Base-by-base conservation (phyloP, 305 asterid genomes). In the Fraxinus sp. region DNA sequence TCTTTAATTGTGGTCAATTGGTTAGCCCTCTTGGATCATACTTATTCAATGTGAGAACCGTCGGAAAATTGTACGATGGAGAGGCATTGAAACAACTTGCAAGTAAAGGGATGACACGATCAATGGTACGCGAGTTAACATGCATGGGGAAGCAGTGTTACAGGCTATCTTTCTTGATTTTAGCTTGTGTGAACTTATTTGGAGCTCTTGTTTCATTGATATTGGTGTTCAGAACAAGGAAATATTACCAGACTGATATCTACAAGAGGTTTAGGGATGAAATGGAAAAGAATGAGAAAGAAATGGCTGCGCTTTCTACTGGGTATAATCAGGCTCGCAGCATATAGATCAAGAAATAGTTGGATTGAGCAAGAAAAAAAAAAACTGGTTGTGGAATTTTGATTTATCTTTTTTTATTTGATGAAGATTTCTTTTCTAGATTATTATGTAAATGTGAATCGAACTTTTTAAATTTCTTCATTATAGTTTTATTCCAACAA, bases 21-120 rank as follows among this genome's bases (percentile, higher is more conserved):
- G 89, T 86, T 18, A 88, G 91, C 79, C 91, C 93, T 10, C 49
- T 88, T 18, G 93, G 90, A 76, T 87, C 91, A 1, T 90, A 90
- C 26, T 33, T 86, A 16, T 79, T 88, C 46, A 90, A 90, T 52
- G 93, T 90, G 83, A 76, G 24, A 72, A 41, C 86, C 62, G 89
- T 84, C 2, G 91, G 93, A 24, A 84, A 46, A 62, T 78, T 88
- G n/a, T 90, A 90, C 30, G 93, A 90, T 44, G 76, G 78, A 9
- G 90, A 88, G 81, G 91, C 91, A 1, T 16, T 87, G 86, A 88
- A 85, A 81, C 89, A 85, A 20, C 85, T 88, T 3, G 59, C 83
- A 0, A 66, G 68, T 1, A 80, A 76, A 66, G 91, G 93, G 8
- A 2, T 90, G 86, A 86, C 86, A 2, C 74, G 89, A 46, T 68